These are phyloP conservation scores for Apiotrichum porosum DNA, from an alignment of 1,284 basidiomycete species.

Conservation along the genomic window DNA sequence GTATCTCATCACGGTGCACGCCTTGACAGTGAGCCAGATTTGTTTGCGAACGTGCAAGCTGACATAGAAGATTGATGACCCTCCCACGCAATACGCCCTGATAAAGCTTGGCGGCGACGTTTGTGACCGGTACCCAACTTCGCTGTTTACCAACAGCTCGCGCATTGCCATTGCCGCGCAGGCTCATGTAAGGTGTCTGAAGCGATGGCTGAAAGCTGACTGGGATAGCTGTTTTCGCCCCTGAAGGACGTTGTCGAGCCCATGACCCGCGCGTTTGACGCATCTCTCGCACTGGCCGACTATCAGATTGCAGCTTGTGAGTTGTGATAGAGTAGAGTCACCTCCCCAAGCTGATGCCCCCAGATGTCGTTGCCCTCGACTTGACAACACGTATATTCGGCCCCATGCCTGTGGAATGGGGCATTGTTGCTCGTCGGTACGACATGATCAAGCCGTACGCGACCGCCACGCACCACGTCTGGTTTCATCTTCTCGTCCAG, in stretches of 20 bases:
- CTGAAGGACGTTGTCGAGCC: conserved; percentile 9
- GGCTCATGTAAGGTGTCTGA: conserved; percentile 19
- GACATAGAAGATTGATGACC: conserved; percentile 9
- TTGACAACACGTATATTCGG: conserved; percentile 14
- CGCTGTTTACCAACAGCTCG: conserved; percentile 15
- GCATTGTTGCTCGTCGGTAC: conserved; percentile 14
- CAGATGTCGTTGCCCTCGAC: conserved; percentile 25
- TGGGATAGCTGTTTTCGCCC: background rate
- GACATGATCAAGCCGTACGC: conserved; percentile 20
- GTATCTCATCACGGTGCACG: conserved; percentile 21
- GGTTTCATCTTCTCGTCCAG: conserved; percentile 25
- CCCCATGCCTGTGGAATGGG: conserved; percentile 7
- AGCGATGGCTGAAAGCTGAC: conserved; percentile 2
- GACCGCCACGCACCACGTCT: conserved; percentile 7
- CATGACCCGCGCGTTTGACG: conserved; percentile 16
- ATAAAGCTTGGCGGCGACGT: conserved; percentile 9
- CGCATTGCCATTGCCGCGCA: conserved; percentile 18
- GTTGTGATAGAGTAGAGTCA: too few species aligned
- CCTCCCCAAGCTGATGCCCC: too few species aligned
- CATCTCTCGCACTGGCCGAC: conserved; percentile 21
- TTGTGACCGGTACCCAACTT: conserved; percentile 6
- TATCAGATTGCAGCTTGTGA: conserved; percentile 28
- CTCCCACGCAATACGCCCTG: conserved; percentile 12
- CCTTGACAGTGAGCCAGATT: conserved; percentile 17
- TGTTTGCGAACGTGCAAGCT: too few species aligned